These are phyloP conservation scores for Cudoniella acicularis DNA, from an alignment of 495 filamentous ascomycete genomes.

Conservation along the genomic window DNA sequence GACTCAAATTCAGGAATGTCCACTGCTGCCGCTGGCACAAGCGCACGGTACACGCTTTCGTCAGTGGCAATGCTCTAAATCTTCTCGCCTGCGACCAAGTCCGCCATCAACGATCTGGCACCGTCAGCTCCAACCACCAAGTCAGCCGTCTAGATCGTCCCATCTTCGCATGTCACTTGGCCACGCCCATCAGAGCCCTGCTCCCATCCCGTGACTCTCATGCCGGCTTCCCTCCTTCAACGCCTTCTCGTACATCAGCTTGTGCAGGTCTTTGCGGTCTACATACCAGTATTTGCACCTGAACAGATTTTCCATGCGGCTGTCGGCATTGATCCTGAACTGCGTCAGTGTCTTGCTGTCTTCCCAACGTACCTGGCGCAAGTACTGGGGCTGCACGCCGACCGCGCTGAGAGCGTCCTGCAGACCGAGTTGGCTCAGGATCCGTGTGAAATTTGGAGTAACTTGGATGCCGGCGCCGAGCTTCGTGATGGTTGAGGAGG, in stretches of 20 bases:
- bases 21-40: conserved; percentile 41
- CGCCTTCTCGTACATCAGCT: neutral
- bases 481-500: neutral
- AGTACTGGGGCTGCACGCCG: neutral
- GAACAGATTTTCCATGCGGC: neutral
- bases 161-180: conserved; percentile 13
- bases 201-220: neutral
- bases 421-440: neutral
- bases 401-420: neutral
- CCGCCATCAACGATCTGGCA: conserved; percentile 43
- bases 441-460: neutral
- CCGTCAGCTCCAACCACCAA: conserved; percentile 50
- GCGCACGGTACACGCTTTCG: conserved; percentile 52
- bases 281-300: conserved; percentile 1
- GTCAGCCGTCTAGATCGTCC: conserved; percentile 32
- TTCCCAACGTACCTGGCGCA: conserved; percentile 1
- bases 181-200: neutral
- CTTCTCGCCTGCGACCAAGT: conserved; percentile 36
- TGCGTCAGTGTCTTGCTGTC: neutral
- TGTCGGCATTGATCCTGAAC: neutral
- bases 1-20: conserved; percentile 37
- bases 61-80: conserved; percentile 45
- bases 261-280: neutral
- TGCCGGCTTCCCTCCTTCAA: neutral
- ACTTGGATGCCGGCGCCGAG: conserved; percentile 1